phyloP scores from a whole-genome alignment of 176 grass and related monocot genomes.

The Phyllostachys edulis region DNA sequence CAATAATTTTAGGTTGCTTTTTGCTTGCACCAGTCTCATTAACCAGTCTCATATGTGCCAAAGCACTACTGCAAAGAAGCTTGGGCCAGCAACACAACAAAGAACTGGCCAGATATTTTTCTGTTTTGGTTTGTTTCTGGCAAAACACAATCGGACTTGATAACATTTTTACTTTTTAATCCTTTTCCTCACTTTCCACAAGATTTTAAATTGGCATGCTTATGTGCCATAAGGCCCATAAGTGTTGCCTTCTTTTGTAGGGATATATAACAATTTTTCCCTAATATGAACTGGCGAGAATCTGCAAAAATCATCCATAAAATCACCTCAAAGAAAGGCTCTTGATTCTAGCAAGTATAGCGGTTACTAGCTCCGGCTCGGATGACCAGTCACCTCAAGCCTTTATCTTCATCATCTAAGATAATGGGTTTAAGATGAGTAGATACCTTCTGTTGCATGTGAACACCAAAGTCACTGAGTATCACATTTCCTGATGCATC shows the following conservation, averaged over 20 bases:
- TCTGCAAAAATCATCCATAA: not conserved
- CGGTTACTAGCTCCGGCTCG: not conserved
- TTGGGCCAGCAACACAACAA: not conserved
- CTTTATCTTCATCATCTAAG: not conserved
- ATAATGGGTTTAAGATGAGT: not conserved
- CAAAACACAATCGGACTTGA: not conserved
- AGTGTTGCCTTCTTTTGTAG: not conserved
- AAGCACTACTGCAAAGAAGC: not conserved
- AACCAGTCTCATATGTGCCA: not conserved
- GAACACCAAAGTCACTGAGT: slow-evolving; percentile 92
- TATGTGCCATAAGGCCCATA: not conserved
- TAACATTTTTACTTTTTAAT: not conserved
- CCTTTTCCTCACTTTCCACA: not conserved
- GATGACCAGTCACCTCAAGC: not conserved
- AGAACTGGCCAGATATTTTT: not conserved
- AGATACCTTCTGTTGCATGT: slow-evolving; percentile 82
- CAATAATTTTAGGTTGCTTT: not conserved
- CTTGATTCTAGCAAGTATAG: not conserved
- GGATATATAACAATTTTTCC: not conserved
- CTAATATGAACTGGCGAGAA: not conserved
- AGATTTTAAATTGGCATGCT: not conserved
- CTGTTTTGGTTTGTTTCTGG: not conserved
- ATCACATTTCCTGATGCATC: slow-evolving; percentile 91
- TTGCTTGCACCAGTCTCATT: not conserved
- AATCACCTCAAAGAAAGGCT: not conserved